Evolutionary conservation across 306 rosid species (phyloP).

Genomic region (Mimosa bimucronata): DNA sequence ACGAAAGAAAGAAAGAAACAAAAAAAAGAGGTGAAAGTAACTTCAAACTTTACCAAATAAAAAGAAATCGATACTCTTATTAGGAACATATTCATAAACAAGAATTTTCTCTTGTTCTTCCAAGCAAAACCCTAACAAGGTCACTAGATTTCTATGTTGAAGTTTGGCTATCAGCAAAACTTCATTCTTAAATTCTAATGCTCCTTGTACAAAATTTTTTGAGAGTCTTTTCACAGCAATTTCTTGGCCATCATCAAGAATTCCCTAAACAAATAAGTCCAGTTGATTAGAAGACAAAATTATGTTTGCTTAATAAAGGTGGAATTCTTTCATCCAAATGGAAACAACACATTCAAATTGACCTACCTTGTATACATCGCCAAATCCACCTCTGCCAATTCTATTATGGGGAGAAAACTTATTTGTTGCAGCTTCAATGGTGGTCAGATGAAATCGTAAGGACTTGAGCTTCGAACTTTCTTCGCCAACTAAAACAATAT

Average conservation of each 20-base stretch:
- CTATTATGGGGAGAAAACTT: background rate
- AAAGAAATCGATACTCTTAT: constrained; percentile 34
- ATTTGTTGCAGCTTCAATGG: background rate
- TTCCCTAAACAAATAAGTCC: constrained; percentile 29
- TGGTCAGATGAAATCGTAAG: background rate
- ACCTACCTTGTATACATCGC: background rate
- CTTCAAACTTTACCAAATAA: constrained; percentile 25
- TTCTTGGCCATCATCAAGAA: constrained; percentile 9
- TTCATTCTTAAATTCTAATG: constrained; percentile 37
- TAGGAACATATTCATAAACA: constrained; percentile 37
- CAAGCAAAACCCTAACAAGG: constrained; percentile 9
- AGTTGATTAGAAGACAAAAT: too few species aligned
- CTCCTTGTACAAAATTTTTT: constrained; percentile 31
- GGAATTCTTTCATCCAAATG: background rate
- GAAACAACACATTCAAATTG: too few species aligned
- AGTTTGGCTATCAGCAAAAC: constrained; percentile 28
- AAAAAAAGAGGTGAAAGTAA: background rate
- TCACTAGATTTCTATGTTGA: constrained; percentile 41
- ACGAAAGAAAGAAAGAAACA: too few species aligned
- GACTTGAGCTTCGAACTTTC: background rate
- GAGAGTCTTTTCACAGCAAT: constrained; percentile 40
- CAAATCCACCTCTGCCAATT: constrained; percentile 6
- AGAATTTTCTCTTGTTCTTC: constrained; percentile 38
- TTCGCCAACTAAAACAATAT: background rate
- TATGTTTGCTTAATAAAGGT: too few species aligned